Conservation (phyloP, 75 land plant genomes). For the Picea glauca region DNA sequence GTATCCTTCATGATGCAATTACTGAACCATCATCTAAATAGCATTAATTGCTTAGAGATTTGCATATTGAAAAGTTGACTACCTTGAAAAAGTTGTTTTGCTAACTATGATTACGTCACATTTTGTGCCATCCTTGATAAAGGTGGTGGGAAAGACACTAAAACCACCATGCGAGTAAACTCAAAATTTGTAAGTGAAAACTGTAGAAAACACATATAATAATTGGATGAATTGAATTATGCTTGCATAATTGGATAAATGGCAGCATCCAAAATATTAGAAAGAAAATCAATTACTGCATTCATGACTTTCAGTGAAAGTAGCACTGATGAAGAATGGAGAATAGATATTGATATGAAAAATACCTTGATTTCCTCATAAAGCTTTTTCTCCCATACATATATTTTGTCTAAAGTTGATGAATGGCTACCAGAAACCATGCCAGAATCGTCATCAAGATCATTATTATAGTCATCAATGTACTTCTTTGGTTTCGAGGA, state of each 20-base stretch:
- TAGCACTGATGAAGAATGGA: neutral
- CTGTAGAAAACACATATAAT: neutral
- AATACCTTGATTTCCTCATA: constrained; percentile 92
- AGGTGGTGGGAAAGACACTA: neutral
- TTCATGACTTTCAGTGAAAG: neutral
- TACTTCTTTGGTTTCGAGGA: neutral
- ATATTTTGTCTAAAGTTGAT: constrained; percentile 68
- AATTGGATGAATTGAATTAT: neutral
- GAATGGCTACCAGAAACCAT: constrained; percentile 57
- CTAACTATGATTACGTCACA: neutral
- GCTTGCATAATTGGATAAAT: neutral
- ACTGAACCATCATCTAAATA: no score
- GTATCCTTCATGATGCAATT: no score
- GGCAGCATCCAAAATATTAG: neutral
- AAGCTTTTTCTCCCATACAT: constrained; percentile 94
- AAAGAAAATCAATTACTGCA: no score
- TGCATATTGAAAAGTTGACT: no score
- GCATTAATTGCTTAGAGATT: no score
- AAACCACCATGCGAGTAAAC: neutral
- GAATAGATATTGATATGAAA: neutral
- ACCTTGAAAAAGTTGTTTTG: no score
- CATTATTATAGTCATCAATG: constrained; percentile 9
- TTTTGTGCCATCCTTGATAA: neutral
- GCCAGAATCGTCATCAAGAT: constrained; percentile 34
- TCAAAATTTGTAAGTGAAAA: neutral